phyloP scores from a whole-genome alignment of 208 protist genomes.

The Vickermania ingenoplastis region DNA sequence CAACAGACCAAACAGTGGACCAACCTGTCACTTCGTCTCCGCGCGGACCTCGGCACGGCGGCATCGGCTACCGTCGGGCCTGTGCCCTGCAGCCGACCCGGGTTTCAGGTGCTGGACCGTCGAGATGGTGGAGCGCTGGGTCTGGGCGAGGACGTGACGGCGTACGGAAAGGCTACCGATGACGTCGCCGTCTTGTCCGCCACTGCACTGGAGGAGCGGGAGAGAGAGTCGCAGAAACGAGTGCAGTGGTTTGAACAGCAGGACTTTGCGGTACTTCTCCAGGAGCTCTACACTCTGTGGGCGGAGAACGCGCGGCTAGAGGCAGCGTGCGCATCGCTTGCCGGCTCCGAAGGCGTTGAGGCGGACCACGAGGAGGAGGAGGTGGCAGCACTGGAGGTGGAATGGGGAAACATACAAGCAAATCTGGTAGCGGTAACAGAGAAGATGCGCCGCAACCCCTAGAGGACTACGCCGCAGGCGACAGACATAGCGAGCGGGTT shows the following conservation, averaged over 20 bases:
- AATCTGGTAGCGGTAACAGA: conserved; percentile 6
- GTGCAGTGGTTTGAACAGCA: conserved; percentile 38
- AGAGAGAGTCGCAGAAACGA: conserved; percentile 28
- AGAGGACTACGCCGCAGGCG: no score
- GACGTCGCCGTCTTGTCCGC: conserved; percentile 4
- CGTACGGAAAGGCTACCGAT: neutral
- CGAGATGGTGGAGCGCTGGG: neutral
- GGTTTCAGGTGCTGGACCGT: neutral
- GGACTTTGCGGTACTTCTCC: conserved; percentile 23
- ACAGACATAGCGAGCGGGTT: no score
- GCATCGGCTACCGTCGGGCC: neutral
- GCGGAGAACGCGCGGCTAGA: conserved; percentile 10
- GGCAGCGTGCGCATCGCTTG: conserved; percentile 5
- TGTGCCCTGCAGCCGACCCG: neutral
- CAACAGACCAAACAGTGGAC: neutral
- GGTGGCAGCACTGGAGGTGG: conserved; percentile 13
- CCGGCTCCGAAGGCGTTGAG: no score
- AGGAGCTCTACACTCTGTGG: conserved; percentile 17
- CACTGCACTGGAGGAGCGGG: conserved; percentile 16
- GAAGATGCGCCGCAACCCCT: no score
- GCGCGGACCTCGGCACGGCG: neutral
- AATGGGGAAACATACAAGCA: conserved; percentile 16
- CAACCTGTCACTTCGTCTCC: neutral
- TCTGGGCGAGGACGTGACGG: neutral
- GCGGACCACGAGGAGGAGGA: no score